Conservation (phyloP, 139 green algal species). For the Ulvella scutata region DNA sequence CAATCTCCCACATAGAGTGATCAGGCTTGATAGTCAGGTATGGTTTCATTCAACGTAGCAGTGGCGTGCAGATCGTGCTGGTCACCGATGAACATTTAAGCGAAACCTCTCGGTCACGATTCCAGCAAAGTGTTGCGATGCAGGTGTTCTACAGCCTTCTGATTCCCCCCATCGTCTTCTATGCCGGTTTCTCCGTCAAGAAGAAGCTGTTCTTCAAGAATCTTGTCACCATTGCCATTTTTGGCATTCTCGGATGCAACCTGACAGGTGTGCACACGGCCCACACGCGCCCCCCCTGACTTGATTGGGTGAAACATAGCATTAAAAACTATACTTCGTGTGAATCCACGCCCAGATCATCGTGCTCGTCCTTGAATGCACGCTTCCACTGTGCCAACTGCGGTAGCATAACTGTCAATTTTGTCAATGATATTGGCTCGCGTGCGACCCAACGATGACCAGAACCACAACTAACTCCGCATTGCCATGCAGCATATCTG, state of each 20-base stretch:
- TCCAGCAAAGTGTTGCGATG: no score
- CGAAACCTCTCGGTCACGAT: no score
- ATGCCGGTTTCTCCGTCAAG: slow-evolving; percentile 52
- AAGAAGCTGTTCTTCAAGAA: slow-evolving; percentile 74
- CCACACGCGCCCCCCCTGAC: no score
- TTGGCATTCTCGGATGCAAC: slow-evolving; percentile 41
- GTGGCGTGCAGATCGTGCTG: neutral
- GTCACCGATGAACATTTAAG: neutral
- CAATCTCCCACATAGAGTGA: neutral
- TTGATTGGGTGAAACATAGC: no score
- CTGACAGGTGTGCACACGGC: neutral
- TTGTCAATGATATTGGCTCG: no score
- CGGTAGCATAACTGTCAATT: no score
- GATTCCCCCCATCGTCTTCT: slow-evolving; percentile 59
- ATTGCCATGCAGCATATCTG: neutral
- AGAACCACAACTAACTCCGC: no score
- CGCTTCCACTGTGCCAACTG: no score
- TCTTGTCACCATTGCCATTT: slow-evolving; percentile 43
- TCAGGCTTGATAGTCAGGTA: slow-evolving; percentile 1
- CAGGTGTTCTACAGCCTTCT: slow-evolving; percentile 17
- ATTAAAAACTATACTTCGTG: no score
- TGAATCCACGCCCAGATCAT: slow-evolving; percentile 51
- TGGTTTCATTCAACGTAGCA: neutral
- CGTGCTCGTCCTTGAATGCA: no score
- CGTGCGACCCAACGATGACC: no score